A percentile compares a stretch with the other conserved stretches of the same genome.
Conservation (phyloP, 225 moss, liverwort and hornwort genomes). For the Takakia lepidozioides region DNA sequence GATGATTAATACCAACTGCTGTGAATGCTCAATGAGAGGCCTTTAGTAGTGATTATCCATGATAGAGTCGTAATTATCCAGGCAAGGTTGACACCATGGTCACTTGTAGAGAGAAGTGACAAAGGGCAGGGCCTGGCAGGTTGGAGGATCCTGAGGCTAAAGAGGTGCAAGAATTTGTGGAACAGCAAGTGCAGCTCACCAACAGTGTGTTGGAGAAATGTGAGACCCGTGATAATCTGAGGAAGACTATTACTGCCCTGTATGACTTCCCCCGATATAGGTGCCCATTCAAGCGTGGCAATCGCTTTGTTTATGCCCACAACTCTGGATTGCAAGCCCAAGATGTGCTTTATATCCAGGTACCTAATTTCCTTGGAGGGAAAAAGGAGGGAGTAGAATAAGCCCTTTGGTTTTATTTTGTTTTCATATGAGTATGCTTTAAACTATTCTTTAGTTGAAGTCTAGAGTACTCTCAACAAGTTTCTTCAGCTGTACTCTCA, state of each 20-base stretch:
- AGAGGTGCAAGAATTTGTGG: conserved; percentile 64
- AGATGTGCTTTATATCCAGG: conserved; percentile 73
- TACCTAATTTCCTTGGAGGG: too few relatives aligned
- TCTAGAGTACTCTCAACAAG: too few relatives aligned
- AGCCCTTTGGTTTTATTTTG: too few relatives aligned
- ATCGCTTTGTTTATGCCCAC: conserved; percentile 56
- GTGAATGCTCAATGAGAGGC: too few relatives aligned
- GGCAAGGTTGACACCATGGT: too few relatives aligned
- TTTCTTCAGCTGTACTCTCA: too few relatives aligned
- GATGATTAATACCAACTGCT: too few relatives aligned
- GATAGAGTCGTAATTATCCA: too few relatives aligned
- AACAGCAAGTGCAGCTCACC: conserved; percentile 54
- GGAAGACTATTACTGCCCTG: conserved; percentile 57
- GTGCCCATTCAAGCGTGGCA: conserved; percentile 67
- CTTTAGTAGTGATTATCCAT: too few relatives aligned
- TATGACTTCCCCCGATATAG: conserved; percentile 72
- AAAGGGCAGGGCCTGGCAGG: conserved; percentile 20
- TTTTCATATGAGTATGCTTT: too few relatives aligned
- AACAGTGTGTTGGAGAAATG: conserved; percentile 49
- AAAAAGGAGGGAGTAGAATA: too few relatives aligned
- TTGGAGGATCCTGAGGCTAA: conserved; percentile 76
- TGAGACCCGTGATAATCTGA: conserved; percentile 46
- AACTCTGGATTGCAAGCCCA: conserved; percentile 82
- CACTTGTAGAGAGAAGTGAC: not conserved
- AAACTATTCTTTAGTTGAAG: too few relatives aligned